phyloP scores from a whole-genome alignment of 164 flowering plant genomes.

The Magnolia changhungtana region DNA sequence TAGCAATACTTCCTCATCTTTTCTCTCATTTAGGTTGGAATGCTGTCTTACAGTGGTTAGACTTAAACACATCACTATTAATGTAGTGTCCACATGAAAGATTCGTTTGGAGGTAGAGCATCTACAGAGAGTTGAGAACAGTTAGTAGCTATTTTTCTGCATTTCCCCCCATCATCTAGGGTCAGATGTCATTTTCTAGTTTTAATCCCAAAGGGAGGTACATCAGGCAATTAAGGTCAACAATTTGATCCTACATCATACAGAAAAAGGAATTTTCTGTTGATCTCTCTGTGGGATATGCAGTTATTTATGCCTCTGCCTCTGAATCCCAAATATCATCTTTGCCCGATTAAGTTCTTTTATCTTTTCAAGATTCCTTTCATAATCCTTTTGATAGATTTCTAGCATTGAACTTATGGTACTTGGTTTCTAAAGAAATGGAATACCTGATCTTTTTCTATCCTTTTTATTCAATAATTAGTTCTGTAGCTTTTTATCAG shows the following conservation, averaged over 20 bases:
- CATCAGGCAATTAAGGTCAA: no score
- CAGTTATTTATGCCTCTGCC: not conserved
- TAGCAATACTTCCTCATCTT: no score
- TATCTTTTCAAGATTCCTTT: not conserved
- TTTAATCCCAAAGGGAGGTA: no score
- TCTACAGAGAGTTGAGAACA: no score
- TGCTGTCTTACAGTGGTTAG: no score
- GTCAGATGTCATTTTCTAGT: no score
- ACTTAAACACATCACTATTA: no score
- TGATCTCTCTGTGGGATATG: not conserved
- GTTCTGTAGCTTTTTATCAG: not conserved
- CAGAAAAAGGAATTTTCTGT: not conserved
- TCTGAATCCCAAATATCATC: not conserved
- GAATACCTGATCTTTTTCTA: not conserved
- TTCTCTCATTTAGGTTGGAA: no score
- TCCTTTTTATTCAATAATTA: not conserved
- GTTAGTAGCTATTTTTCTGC: no score
- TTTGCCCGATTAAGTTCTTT: not conserved
- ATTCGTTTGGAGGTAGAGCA: no score
- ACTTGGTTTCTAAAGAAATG: not conserved
- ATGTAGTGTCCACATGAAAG: no score
- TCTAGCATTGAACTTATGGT: not conserved
- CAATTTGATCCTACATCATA: not conserved
- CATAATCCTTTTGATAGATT: not conserved
- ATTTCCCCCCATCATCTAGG: no score